phyloP scores from a whole-genome alignment of 306 rosid species.

The Purshia tridentata region DNA sequence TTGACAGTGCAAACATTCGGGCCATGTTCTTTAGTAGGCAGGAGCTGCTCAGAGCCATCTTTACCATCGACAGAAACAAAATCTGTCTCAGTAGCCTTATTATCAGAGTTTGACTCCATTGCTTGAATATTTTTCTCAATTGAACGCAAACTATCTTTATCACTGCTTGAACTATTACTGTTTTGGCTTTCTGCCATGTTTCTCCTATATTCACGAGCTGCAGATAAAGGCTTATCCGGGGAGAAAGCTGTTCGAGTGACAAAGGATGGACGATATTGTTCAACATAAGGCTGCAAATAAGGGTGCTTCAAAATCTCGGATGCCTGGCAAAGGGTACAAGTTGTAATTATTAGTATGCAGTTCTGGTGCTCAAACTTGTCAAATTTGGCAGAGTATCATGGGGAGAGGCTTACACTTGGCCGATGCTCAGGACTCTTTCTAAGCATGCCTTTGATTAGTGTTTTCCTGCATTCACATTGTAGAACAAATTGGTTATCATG shows the following conservation, averaged over 20 bases:
- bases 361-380: conserved; percentile 5
- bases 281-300: conserved; percentile 87
- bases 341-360: conserved; percentile 24
- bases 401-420: conserved; percentile 66
- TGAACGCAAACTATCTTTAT: conserved; percentile 76
- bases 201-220: conserved; percentile 47
- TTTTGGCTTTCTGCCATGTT: conserved; percentile 87
- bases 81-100: conserved; percentile 57
- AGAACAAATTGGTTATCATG: conserved; percentile 7
- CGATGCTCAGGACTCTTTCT: conserved; percentile 96
- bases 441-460: conserved; percentile 94
- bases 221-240: conserved; percentile 58
- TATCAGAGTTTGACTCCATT: conserved; percentile 35
- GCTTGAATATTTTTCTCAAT: conserved; percentile 57
- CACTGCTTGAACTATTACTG: conserved; percentile 82
- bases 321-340: conserved; percentile 65
- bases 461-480: conserved; percentile 63
- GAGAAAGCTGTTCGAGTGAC: conserved; percentile 49
- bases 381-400: conserved; percentile 19
- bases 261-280: conserved; percentile 72
- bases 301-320: conserved; percentile 93
- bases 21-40: conserved; percentile 43
- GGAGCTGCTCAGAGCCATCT: conserved; percentile 53
- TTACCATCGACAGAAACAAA: conserved; percentile 58
- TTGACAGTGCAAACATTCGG: conserved; percentile 39